phyloP scores from a whole-genome alignment of 164 flowering plant genomes.

The Aristolochia contorta region DNA sequence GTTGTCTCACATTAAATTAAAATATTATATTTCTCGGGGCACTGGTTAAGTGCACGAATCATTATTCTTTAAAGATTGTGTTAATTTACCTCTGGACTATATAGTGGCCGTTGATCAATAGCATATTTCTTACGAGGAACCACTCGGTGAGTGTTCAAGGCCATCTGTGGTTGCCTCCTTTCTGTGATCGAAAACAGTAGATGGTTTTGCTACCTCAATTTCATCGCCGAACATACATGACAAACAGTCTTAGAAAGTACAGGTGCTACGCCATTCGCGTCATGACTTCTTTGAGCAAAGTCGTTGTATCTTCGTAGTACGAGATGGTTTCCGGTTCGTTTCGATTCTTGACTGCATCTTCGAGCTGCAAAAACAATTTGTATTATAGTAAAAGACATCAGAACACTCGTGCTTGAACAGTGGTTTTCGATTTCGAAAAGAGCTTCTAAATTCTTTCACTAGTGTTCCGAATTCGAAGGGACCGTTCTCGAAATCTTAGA shows the following conservation, averaged over 20 bases:
- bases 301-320: slow-evolving; percentile 41
- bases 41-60: too few species aligned
- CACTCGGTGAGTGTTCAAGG: too few species aligned
- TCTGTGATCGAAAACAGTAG: too few species aligned
- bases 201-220: too few species aligned
- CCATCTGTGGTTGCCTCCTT: too few species aligned
- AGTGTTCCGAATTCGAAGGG: background rate
- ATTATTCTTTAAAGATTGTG: too few species aligned
- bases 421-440: background rate
- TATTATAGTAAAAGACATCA: background rate
- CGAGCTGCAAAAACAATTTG: slow-evolving; percentile 40
- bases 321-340: slow-evolving; percentile 36
- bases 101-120: too few species aligned
- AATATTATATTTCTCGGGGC: too few species aligned
- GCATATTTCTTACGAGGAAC: too few species aligned
- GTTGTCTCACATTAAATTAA: too few species aligned
- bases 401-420: background rate
- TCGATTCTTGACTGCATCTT: slow-evolving; percentile 44
- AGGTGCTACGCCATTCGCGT: slow-evolving; percentile 38
- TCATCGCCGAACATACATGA: background rate
- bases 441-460: background rate
- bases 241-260: background rate
- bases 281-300: slow-evolving; percentile 66
- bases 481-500: background rate
- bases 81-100: too few species aligned